Evolutionary conservation across 2,329 filamentous ascomycete species (phyloP).

Genomic region (Fusarium sulawesiense): DNA sequence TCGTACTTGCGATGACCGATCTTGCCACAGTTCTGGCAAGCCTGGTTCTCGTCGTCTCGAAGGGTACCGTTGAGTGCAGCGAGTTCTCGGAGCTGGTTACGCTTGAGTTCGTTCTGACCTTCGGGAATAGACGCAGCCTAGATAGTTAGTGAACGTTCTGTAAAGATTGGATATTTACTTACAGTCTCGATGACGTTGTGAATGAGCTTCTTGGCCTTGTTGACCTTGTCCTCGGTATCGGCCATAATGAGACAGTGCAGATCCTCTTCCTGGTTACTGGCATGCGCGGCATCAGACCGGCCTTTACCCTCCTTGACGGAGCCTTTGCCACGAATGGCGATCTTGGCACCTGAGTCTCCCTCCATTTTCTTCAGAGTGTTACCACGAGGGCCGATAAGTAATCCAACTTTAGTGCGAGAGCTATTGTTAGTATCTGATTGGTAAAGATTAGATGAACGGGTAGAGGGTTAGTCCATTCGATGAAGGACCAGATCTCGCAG

Average conservation of each 20-base stretch:
- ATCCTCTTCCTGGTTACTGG: constrained; percentile 99
- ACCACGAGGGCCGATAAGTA: constrained; percentile 99
- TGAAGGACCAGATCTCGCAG: constrained; percentile 50
- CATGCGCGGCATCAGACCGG: constrained; percentile 97
- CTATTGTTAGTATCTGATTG: constrained; percentile 86
- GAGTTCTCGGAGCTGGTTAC: constrained; percentile 97
- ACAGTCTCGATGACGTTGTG: constrained; percentile 99
- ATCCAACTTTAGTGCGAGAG: constrained; percentile 92
- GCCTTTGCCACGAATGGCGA: constrained; percentile 98
- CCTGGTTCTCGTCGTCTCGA: constrained; percentile 98
- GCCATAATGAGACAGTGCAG: constrained; percentile 99
- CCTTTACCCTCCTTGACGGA: constrained; percentile 99
- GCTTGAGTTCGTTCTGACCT: constrained; percentile 98
- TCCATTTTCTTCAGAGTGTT: constrained; percentile 99
- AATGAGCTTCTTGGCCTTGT: constrained; percentile 98
- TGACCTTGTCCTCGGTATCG: constrained; percentile 98
- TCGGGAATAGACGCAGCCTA: constrained; percentile 98
- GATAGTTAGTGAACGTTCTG: constrained; percentile 38
- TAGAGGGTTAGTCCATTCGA: constrained; percentile 47
- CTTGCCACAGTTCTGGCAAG: constrained; percentile 98
- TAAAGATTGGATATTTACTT: constrained; percentile 55
- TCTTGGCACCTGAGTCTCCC: constrained; percentile 95
- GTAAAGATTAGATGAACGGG: constrained; percentile 51
- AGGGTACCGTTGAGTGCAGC: constrained; percentile 98
- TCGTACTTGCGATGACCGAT: constrained; percentile 99